Base-by-base conservation (phyloP, 2,329 filamentous ascomycete species). In the Blumeriella jaapii region DNA sequence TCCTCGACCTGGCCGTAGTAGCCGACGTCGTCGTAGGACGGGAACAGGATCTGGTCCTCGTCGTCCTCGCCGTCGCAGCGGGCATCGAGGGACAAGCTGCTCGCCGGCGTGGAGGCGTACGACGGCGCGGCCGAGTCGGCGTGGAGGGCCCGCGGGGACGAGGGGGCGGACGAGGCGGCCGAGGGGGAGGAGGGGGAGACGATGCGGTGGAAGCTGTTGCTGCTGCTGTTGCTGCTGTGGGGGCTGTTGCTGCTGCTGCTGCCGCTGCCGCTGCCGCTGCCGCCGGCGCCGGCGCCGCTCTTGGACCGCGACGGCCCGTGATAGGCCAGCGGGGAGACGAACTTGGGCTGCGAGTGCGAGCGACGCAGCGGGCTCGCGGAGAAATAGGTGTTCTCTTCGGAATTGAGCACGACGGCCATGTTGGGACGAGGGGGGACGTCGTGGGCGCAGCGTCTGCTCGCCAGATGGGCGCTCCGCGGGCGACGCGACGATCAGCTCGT, bases 61-160 rank as follows among this genome's bases (percentile, higher is more conserved):
- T 95, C 86, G 44, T 73, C 76, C 84, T 89, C 94, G 42, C 89
- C 76, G 55, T 96, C 83, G 29, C 95, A 71, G 55, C 94, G 94
- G 60, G 94, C 94, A 85, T 46, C 85, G 70, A 29, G 86, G 68
- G 17, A 78, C 69, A 56, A 58, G 46, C 69, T 78, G 48, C 73
- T 77, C 12, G 70, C 68, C 4, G 75, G 69, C 3, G 75, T 81
- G 2, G 77, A 79, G 15, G 66, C 63, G 52, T 67, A 71, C 2
- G 75, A 78, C 4, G 68, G 65, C 52, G 67, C 61, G 14, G 61
- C 29, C 54, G 61, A 71, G 43, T 72, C 70, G 36, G 60, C 61
- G 36, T 67, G 64, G 22, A 65, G 42, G 10, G 65, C 65, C 34
- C 62, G 62, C 16, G 73, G 71, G 19, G 72, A 75, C 0, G 71